Percentiles rank a stretch among this genome's conserved stretches.
Conservation (phyloP, 2,329 filamentous ascomycete species). For the Thelonectria blattea region DNA sequence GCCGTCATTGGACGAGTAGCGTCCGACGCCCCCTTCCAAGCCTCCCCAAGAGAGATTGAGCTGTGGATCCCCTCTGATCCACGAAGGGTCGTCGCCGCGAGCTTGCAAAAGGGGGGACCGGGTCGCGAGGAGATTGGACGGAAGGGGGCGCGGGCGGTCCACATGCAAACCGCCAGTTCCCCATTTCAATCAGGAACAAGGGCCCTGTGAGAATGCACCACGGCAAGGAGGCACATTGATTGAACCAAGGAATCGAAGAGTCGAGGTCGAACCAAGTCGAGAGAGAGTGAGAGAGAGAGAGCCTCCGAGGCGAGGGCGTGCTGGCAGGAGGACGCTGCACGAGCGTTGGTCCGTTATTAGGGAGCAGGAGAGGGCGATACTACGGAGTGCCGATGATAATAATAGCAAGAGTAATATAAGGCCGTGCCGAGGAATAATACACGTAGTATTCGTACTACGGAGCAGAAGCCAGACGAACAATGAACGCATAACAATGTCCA, state of each 20-base stretch:
- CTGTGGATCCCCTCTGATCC: conserved; percentile 18
- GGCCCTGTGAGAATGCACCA: conserved; percentile 1
- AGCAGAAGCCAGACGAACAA: too few species aligned
- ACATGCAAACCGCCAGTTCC: conserved; percentile 14
- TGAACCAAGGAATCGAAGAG: background rate
- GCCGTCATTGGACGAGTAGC: conserved; percentile 16
- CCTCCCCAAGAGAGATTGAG: conserved; percentile 21
- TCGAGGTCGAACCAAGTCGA: background rate
- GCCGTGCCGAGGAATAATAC: background rate
- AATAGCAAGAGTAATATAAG: background rate
- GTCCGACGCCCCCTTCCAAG: conserved; percentile 5
- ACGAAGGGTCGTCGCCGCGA: conserved; percentile 1
- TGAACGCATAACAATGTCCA: background rate
- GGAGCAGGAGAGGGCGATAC: background rate
- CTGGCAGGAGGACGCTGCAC: background rate
- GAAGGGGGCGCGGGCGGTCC: conserved; percentile 11
- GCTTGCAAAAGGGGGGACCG: conserved; percentile 16
- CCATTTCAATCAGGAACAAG: conserved; percentile 1
- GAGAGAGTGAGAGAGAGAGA: too few species aligned
- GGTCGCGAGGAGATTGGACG: conserved; percentile 18
- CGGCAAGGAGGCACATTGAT: background rate
- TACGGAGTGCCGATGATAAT: background rate
- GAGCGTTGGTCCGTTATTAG: background rate
- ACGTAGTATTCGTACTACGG: background rate
- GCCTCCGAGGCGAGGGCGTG: background rate